Percentiles rank a stretch among this genome's conserved stretches.
phyloP scores from a whole-genome alignment of 129 eudicot species.

The Oenanthe sinensis region DNA sequence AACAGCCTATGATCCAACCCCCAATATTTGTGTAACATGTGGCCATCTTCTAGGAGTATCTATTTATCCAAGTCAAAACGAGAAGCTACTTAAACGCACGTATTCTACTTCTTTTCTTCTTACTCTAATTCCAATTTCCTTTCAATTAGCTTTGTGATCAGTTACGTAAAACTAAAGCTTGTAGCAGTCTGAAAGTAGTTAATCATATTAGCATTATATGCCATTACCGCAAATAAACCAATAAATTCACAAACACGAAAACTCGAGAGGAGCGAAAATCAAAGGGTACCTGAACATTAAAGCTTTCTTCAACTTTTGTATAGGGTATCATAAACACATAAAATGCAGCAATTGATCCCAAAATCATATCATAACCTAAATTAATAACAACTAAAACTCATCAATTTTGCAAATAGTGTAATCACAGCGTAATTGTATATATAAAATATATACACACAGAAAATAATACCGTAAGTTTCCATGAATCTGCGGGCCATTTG shows the following conservation, averaged over 20 bases:
- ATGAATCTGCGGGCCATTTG: background rate
- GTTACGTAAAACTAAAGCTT: background rate
- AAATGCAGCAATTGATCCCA: constrained; percentile 88
- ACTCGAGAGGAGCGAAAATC: no score
- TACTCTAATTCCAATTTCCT: background rate
- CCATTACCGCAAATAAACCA: background rate
- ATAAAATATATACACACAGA: background rate
- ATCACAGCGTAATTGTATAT: background rate
- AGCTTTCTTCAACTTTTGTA: constrained; percentile 99
- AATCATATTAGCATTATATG: background rate
- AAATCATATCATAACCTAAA: constrained; percentile 75
- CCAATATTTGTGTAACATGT: no score
- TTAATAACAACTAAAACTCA: background rate
- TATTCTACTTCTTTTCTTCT: no score
- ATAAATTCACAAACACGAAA: background rate
- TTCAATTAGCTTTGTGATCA: background rate
- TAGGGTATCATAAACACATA: constrained; percentile 77
- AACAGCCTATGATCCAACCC: no score
- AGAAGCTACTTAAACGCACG: no score
- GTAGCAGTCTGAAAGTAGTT: background rate
- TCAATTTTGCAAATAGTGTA: background rate
- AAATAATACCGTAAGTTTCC: background rate
- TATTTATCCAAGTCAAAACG: no score
- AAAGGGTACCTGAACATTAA: constrained; percentile 73
- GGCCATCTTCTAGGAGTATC: background rate